phyloP scores from a whole-genome alignment of 345 rosid genomes.

The Camelina sativa region DNA sequence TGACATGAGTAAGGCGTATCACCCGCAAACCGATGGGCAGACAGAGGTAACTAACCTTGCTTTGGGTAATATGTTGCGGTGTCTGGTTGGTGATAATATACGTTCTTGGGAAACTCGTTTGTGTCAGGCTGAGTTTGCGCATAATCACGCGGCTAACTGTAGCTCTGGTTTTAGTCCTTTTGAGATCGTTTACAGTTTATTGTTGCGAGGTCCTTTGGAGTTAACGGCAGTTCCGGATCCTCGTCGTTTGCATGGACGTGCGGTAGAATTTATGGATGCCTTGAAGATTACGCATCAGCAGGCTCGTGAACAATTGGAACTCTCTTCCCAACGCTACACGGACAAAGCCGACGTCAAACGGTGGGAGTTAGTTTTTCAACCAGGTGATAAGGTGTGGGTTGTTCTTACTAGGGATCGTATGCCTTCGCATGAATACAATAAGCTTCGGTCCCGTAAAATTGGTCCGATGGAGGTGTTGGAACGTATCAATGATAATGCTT shows the following conservation, averaged over 20 bases:
- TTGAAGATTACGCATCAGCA: not conserved
- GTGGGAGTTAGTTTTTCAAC: not conserved
- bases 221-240: not conserved
- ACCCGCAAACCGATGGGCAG: not conserved
- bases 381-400: not conserved
- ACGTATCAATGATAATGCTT: not conserved
- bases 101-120: not conserved
- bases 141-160: not conserved
- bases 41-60: not conserved
- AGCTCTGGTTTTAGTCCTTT: not conserved
- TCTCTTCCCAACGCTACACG: not conserved
- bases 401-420: not conserved
- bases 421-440: not conserved
- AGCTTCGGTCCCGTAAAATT: not conserved
- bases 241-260: not conserved
- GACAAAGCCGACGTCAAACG: not conserved
- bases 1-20: not conserved
- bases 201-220: not conserved
- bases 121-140: not conserved
- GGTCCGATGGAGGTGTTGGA: not conserved
- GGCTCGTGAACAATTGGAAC: fast-evolving
- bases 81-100: not conserved
- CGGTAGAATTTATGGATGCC: not conserved
- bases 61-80: not conserved
- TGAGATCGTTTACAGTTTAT: not conserved